These are phyloP conservation scores for Neofusicoccum laricinum DNA, from an alignment of 2,329 filamentous ascomycete genomes.

Conservation along the genomic window DNA sequence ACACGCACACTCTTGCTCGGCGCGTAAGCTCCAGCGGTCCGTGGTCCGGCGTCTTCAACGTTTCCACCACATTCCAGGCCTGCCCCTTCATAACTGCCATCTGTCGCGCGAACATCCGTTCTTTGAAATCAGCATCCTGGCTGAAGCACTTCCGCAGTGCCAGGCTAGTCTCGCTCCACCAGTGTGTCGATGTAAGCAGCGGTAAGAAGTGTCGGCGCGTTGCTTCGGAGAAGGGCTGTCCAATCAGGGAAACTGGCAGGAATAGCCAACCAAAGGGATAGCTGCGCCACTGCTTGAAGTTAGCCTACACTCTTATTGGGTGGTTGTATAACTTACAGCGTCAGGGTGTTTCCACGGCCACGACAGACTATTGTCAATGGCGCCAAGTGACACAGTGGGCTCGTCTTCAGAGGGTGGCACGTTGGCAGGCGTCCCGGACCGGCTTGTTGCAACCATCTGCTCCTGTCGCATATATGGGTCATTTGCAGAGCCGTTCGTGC, in stretches of 20 bases:
- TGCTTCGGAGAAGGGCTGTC: slow-evolving; percentile 90
- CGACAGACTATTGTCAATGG: slow-evolving; percentile 95
- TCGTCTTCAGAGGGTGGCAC: slow-evolving; percentile 32
- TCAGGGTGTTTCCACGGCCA: slow-evolving; percentile 99
- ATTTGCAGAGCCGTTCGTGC: slow-evolving; percentile 39
- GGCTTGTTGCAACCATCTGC: slow-evolving; percentile 73
- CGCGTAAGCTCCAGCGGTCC: slow-evolving; percentile 91
- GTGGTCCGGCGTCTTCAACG: slow-evolving; percentile 86
- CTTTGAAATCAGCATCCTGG: slow-evolving; percentile 92
- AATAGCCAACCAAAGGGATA: slow-evolving; percentile 99
- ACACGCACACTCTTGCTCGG: slow-evolving; percentile 87
- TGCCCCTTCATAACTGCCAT: slow-evolving; percentile 99
- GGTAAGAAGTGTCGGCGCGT: slow-evolving; percentile 96
- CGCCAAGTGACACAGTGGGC: slow-evolving; percentile 73
- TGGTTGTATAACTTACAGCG: slow-evolving; percentile 58
- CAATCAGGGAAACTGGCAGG: slow-evolving; percentile 91
- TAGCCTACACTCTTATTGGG: slow-evolving; percentile 20
- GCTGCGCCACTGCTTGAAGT: slow-evolving; percentile 60
- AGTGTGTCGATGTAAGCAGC: slow-evolving; percentile 85
- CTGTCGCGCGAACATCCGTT: slow-evolving; percentile 97
- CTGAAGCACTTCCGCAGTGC: slow-evolving; percentile 84
- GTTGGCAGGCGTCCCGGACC: slow-evolving; percentile 56
- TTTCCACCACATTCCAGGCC: slow-evolving; percentile 98
- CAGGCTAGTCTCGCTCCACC: slow-evolving; percentile 94
- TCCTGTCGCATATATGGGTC: slow-evolving; percentile 72